Evolutionary conservation across 345 rosid species (phyloP), one percentile per base, ranked within the genome.

Genomic region (Eucalyptus microcorys): DNA sequence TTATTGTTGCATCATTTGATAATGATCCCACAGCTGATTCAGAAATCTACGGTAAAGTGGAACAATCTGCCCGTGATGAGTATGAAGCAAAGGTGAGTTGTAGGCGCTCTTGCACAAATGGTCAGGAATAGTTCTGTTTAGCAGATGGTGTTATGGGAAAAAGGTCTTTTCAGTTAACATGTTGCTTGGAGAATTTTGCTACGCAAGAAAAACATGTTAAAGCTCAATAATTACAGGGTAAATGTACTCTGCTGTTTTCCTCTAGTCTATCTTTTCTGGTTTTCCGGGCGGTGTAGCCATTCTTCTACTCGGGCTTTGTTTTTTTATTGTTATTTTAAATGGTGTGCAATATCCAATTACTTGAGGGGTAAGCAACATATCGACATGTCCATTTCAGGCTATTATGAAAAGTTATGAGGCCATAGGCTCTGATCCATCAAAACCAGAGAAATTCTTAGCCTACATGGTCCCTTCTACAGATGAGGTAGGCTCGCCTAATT

Each of bases 1-100:
- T 94, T 89, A 97, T 95, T 49, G 87, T 94, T 21, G 98, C 94
- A 27, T 81, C 95, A 86, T 96, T 98, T 91, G 99, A 97, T 92
- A 89, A 92, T 94, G 96, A 97, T 91, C 99, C 99, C 57, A 98
- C 99, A 32, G 96, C 95, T 87, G 99, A 95, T 92, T 95, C 99
- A 86, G 97, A 95, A 92, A 71, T 59, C 89, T 98, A 93, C 90
- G 92, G 94, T 90, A 97, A 97, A 93, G 86, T 98, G 90, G 92
- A 95, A 91, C 90, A 89, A 89, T 93, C 96, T 90, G 87, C 92
- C 89, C 97, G 98, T 91, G 99, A 97, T 85, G 95, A 90, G 87
- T 92, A 95, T 93, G 99, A 97, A 93, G 93, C 99, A 90, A 94
- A 92, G 97, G 99, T 97, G 80, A 91, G 97, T 92, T 48, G 37